These are phyloP conservation scores for Ilyonectria sp. DNA, from an alignment of 2,329 filamentous ascomycete species.

Conservation along the genomic window DNA sequence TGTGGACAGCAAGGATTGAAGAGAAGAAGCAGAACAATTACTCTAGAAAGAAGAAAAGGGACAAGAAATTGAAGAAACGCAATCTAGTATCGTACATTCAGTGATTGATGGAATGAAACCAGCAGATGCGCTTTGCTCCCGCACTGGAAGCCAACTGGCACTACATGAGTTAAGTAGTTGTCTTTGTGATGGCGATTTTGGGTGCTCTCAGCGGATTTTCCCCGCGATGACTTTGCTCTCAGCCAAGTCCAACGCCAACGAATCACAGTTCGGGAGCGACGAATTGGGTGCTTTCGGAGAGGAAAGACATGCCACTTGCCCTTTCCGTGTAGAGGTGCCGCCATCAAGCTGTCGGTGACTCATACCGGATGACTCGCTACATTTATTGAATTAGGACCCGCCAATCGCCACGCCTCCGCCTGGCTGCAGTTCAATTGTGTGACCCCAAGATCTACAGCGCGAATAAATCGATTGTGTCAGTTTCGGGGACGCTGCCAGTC, in stretches of 20 bases:
- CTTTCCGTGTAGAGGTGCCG: background rate
- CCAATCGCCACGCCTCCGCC: background rate
- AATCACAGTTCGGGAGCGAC: background rate
- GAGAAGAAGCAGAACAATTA: background rate
- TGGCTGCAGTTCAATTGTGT: background rate
- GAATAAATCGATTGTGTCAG: background rate
- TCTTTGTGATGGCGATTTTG: background rate
- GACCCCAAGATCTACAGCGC: background rate
- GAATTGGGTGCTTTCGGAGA: background rate
- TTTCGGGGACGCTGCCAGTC: background rate
- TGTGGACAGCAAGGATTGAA: constrained; percentile 8
- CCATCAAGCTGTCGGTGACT: constrained; percentile 38
- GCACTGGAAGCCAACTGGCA: background rate
- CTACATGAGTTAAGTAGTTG: background rate
- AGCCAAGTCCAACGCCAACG: background rate
- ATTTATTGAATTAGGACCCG: background rate
- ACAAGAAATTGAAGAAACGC: background rate
- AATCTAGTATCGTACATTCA: background rate
- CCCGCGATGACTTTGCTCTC: background rate
- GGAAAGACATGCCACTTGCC: constrained; percentile 20
- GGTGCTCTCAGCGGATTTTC: background rate
- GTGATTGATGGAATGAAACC: background rate
- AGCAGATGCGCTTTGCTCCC: background rate
- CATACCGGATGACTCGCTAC: constrained; percentile 43
- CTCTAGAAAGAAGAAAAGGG: background rate